Evolutionary conservation across 75 land plant genomes (phyloP), one percentile per base, ranked within the genome.

Genomic region (Pseudotsuga menziesii): DNA sequence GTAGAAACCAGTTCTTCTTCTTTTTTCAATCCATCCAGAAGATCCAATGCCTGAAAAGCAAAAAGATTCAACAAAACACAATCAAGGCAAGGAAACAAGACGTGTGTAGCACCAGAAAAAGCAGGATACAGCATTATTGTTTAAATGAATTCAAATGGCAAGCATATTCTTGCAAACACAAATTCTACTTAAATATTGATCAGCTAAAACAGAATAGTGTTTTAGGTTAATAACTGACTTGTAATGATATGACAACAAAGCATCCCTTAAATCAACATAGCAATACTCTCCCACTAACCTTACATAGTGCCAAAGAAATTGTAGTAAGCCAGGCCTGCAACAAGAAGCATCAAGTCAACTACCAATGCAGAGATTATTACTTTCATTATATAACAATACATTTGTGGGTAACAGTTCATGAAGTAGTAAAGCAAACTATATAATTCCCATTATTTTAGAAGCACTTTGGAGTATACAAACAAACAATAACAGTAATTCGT

Each of bases 251-350:
- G 3, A 36, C 27, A 76, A 26, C 9, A 57, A 35, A 29, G n/a
- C 69, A 41, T 69, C 48, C 11, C 4, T 23, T 26, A 75, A 75
- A 75, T n/a, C 56, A 9, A 22, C 26, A 52, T 75, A 27, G 44
- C 11, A 52, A 52, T 44, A 52, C 23, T 29, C 55, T 55, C 35
- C 61, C 20, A 56, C 75, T 76, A 71, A 97, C 99, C 95, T 94
- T 92, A 78, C 92, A 97, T 6, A 92, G 44, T 59, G 94, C 90
- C 80, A 94, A 80, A 1, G 92, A 89, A 73, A 95, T 91, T 69
- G 95, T 89, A 32, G 91, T 83, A 70, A 97, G 83, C 98, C 98
- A 95, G 39, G 94, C 99, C 99, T 97, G 94, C 84, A 91, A 57
- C 71, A 59, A 48, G 57, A 73, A 73, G 17, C 23, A 56, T 41